Evolutionary conservation across 2,329 filamentous ascomycete species (phyloP), one percentile per base, ranked within the genome.

Genomic region (Thelonectria rubi): DNA sequence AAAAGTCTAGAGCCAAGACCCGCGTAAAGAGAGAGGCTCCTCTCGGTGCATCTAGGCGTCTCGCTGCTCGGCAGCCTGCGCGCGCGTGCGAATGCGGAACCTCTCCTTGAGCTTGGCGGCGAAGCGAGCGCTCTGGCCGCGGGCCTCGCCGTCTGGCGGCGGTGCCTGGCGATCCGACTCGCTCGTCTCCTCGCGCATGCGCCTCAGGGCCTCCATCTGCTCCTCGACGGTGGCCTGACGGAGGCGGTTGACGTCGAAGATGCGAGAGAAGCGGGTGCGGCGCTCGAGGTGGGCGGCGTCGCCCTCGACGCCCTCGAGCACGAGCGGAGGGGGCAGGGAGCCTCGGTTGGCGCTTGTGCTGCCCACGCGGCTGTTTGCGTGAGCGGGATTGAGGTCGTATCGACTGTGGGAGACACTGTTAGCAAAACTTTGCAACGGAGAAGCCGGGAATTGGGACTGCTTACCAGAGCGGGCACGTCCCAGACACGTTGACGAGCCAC

Each of bases 381-480:
- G 74, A 34, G 70, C 79, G 15, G 81, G 82, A 21, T 79, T 80
- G 17, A 87, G 80, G 68, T 87, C 84, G 56, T 86, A 80, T 53
- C 85, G 85, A 64, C 85, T 87, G 51, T 17, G 21, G n/a, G n/a
- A n/a, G n/a, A n/a, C n/a, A 30, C 14, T n/a, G 59, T 75, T 63
- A 73, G 69, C 24, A 24, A 24, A 7, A 24, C 7, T 24, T 4
- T 51, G 56, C 45, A n/a, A 54, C 34, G 30, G 47, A 17, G 34
- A 46, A 37, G 34, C 8, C 32, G 10, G 6, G 15, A 6, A 46
- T 26, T 5, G 63, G 14, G 7, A 48, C 21, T 5, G 63, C 86
- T 80, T 79, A 90, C 88, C 88, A 91, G 60, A 91, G 74, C 17
- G 88, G 88, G 74, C 88, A 91, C 30, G 88, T 91, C 61, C 88